Conservation (phyloP, 2,329 filamentous ascomycete species). For the Nemania diffusa region DNA sequence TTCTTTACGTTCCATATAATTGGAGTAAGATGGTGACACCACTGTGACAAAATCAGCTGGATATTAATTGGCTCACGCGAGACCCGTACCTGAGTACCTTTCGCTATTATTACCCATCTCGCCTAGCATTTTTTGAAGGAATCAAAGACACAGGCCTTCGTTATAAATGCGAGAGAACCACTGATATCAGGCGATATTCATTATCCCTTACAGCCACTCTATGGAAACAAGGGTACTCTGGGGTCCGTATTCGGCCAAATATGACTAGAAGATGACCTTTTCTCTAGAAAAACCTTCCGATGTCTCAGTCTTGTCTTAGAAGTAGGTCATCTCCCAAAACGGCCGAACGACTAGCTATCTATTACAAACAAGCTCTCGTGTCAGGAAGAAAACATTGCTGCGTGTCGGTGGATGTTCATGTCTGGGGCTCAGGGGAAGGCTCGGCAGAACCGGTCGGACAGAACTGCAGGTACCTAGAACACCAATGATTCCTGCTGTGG, state of each 20-base stretch:
- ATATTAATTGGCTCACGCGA: constrained; percentile 1
- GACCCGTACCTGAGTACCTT: not conserved
- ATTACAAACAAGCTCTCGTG: constrained; percentile 3
- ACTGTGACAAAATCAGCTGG: constrained; percentile 1
- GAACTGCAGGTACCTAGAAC: constrained; percentile 15
- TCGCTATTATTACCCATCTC: not conserved
- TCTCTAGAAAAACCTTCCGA: constrained; percentile 27
- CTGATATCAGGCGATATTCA: constrained; percentile 19
- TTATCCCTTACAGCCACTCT: constrained; percentile 12
- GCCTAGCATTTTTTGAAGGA: too few relatives aligned
- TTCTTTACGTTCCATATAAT: constrained; percentile 22
- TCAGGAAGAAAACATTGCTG: constrained; percentile 34
- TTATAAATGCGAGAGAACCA: not conserved
- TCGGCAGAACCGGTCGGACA: constrained; percentile 5
- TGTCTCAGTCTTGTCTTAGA: constrained; percentile 40
- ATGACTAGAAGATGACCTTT: not conserved
- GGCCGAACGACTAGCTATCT: not conserved
- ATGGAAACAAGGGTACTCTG: not conserved
- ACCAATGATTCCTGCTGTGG: constrained; percentile 14
- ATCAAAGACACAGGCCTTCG: not conserved
- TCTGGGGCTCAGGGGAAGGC: not conserved
- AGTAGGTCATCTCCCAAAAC: not conserved
- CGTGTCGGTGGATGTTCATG: constrained; percentile 36
- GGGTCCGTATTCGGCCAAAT: constrained; percentile 1
- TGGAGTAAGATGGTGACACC: constrained; percentile 39